phyloP scores from a whole-genome alignment of 768 basidiomycete species.

The Clitopilus passeckerianus region DNA sequence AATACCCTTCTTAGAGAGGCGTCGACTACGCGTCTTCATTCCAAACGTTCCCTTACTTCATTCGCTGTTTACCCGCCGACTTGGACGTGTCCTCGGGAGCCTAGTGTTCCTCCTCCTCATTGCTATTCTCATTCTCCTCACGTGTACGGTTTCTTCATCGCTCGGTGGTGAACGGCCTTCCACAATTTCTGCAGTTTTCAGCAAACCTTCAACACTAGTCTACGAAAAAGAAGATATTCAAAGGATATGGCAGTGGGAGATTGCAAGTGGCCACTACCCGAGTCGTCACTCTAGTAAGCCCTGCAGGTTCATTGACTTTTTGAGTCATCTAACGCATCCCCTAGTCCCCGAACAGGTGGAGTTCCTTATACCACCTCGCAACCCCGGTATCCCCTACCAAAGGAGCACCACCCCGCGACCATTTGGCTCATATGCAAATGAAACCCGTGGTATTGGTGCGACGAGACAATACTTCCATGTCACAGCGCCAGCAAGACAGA shows the following conservation, averaged over 20 bases:
- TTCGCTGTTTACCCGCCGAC: background rate
- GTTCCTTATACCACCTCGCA: slow-evolving; percentile 49
- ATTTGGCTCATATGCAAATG: slow-evolving; percentile 29
- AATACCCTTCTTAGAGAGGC: background rate
- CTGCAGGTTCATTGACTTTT: background rate
- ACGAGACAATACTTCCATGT: slow-evolving; percentile 76
- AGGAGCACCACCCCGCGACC: slow-evolving; percentile 40
- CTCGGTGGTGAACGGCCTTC: slow-evolving; percentile 48
- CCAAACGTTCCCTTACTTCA: background rate
- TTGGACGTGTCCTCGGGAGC: background rate
- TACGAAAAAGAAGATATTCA: slow-evolving; percentile 76
- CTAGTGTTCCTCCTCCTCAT: slow-evolving; percentile 14
- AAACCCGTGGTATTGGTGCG: slow-evolving; percentile 71
- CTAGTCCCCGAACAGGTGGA: slow-evolving; percentile 71
- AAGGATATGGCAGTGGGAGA: slow-evolving; percentile 94
- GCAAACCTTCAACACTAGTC: slow-evolving; percentile 67
- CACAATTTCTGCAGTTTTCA: slow-evolving; percentile 44
- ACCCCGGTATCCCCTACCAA: slow-evolving; percentile 70
- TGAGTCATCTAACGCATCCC: background rate
- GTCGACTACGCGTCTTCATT: background rate
- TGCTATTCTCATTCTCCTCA: slow-evolving; percentile 53
- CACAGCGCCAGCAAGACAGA: slow-evolving; percentile 50
- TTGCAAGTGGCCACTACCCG: slow-evolving; percentile 91
- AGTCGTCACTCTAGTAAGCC: slow-evolving; percentile 70
- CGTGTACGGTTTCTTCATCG: slow-evolving; percentile 57